Conservation (phyloP, 176 grass and related monocot genomes). For the Avena insularis region DNA sequence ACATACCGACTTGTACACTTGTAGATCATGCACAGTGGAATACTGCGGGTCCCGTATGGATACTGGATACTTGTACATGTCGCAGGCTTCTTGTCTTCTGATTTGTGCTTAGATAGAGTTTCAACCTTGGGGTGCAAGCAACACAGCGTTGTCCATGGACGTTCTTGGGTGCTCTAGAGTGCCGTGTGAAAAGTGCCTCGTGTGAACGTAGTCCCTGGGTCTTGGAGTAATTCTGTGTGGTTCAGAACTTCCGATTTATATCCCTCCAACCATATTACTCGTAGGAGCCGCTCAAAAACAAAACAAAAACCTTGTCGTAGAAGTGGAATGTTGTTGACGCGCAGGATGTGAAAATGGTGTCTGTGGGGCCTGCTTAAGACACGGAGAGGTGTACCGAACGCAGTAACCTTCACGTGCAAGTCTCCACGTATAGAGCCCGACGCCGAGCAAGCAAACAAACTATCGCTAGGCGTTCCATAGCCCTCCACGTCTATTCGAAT, state of each 20-base stretch:
- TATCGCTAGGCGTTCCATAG: conserved; percentile 32
- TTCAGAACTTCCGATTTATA: background rate
- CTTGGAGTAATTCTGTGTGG: background rate
- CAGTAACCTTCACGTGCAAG: conserved; percentile 51
- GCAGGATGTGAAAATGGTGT: background rate
- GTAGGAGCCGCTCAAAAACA: background rate
- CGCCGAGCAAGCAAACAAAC: conserved; percentile 4
- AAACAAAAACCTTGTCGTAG: background rate
- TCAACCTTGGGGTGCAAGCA: conserved; percentile 39
- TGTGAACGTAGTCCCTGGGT: conserved; percentile 1
- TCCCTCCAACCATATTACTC: background rate
- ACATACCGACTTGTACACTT: no score
- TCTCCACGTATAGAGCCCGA: conserved; percentile 31
- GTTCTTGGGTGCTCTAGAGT: conserved; percentile 35
- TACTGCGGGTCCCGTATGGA: no score
- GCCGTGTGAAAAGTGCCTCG: background rate
- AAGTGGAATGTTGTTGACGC: background rate
- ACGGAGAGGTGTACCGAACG: no score
- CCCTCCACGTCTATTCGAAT: conserved; percentile 50
- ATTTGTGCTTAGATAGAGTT: background rate
- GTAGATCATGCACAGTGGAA: no score
- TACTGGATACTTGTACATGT: background rate
- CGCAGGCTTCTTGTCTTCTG: background rate
- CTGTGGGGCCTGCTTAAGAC: no score
- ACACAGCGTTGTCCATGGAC: background rate